These are phyloP conservation scores for Trypanosoma vivax DNA, from an alignment of 208 protist species.

Conservation along the genomic window DNA sequence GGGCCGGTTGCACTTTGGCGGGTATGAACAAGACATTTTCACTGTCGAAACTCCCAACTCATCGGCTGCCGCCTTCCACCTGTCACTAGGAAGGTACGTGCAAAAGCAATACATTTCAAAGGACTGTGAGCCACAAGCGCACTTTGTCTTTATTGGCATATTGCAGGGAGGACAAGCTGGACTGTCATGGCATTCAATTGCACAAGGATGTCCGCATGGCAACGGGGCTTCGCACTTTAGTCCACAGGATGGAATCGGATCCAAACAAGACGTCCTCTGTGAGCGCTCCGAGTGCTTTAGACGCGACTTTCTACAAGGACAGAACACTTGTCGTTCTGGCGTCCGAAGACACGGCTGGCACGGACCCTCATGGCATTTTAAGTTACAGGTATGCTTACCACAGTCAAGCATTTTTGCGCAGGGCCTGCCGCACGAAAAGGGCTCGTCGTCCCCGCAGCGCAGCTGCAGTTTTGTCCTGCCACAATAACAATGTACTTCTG, in stretches of 20 bases:
- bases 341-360: constrained; percentile 60
- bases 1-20: constrained; percentile 47
- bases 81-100: constrained; percentile 42
- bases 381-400: constrained; percentile 68
- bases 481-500: constrained; percentile 82
- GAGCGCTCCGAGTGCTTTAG: constrained; percentile 21
- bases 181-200: constrained; percentile 67
- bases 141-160: constrained; percentile 41
- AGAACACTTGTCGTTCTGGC: constrained; percentile 45
- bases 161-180: constrained; percentile 71
- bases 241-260: constrained; percentile 82
- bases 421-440: constrained; percentile 37
- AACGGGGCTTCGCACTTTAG: constrained; percentile 68
- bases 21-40: constrained; percentile 27
- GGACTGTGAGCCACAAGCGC: constrained; percentile 50
- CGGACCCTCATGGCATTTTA: constrained; percentile 65
- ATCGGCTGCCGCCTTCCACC: constrained; percentile 43
- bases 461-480: constrained; percentile 40
- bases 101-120: constrained; percentile 73
- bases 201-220: constrained; percentile 80
- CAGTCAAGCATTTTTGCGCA: constrained; percentile 73
- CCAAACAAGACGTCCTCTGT: constrained; percentile 53
- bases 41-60: constrained; percentile 4
- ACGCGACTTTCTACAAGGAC: constrained; percentile 50
- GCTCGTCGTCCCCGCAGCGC: constrained; percentile 26